Base-by-base conservation (phyloP, 257 asterid genomes). In the Nicotiana otophora region DNA sequence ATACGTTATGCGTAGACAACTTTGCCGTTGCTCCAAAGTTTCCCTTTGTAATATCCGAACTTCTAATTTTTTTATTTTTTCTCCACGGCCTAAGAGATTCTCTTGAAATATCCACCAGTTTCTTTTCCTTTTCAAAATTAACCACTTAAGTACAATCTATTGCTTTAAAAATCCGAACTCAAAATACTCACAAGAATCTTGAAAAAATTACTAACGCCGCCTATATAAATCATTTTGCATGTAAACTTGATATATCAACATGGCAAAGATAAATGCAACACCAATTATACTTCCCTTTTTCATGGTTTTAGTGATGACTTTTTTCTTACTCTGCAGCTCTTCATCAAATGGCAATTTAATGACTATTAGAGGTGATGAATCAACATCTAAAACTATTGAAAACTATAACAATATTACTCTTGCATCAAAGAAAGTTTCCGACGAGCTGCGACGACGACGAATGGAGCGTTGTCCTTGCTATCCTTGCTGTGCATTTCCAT, bases 401-500 rank as follows among this genome's bases (percentile, higher is more conserved):
- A 68, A 19, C n/a, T 2, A 68, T 1, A 10, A 68, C 36, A 14
- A 68, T 33, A 14, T 33, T 67, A 16, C 0, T 33, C 8, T 0
- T 31, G 46, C 46, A 30, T 64, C 42, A 64, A 64, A 64, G 42
- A 14, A 5, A 11, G 0, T 28, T 65, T 30, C 46, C 1, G 39
- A 31, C 19, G 75, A 67, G 4, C 19, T 68, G 76, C 74, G 33
- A 10, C 31, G 80, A 31, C 23, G 81, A 34, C 30, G 64, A 77
- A 46, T 77, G 53, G 26, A 23, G 26, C 26, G 67, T 28, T 77
- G 51, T 77, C 67, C 81, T 77, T 77, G 67, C 10, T 77, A 31
- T 77, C 67, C 81, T 77, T 77, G 67, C 10, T 77, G 81, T 19
- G 67, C 81, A 7, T 31, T 16, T 19, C 67, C 67, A 77, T 77